A percentile compares a stretch with the other conserved stretches of the same genome.
Conservation (phyloP, 805 yeast species). For the Lachancea quebecensis region DNA sequence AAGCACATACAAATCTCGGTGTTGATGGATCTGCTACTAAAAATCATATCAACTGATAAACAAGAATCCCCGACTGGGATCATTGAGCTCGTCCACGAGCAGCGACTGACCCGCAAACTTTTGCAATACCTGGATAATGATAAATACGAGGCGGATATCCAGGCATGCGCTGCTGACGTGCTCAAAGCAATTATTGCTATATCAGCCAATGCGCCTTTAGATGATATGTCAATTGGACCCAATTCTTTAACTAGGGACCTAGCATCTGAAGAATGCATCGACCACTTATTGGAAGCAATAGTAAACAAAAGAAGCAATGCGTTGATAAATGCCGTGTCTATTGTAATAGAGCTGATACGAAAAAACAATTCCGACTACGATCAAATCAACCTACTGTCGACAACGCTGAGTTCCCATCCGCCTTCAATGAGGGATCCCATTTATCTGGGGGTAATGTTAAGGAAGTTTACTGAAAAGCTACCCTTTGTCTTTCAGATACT, state of each 20-base stretch:
- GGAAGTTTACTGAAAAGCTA: conserved; percentile 61
- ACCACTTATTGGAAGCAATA: conserved; percentile 63
- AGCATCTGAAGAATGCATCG: conserved; percentile 60
- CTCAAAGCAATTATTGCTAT: conserved; percentile 87
- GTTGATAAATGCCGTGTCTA: conserved; percentile 83
- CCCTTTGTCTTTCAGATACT: conserved; percentile 17
- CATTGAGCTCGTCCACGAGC: conserved; percentile 68
- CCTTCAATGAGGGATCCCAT: conserved; percentile 89
- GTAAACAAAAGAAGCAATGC: conserved; percentile 66
- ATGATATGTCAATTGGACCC: conserved; percentile 83
- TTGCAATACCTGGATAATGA: conserved; percentile 59
- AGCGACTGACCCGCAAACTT: conserved; percentile 61
- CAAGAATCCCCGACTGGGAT: conserved; percentile 85
- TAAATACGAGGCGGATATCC: conserved; percentile 53
- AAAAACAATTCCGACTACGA: conserved; percentile 96
- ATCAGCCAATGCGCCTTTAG: conserved; percentile 85
- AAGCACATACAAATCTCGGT: conserved; percentile 84
- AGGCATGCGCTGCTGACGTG: conserved; percentile 91
- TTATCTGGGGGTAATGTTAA: conserved; percentile 76
- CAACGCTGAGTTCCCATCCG: conserved; percentile 73
- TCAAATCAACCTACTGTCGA: conserved; percentile 65
- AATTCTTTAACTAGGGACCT: conserved; percentile 82
- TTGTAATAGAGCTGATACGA: conserved; percentile 86
- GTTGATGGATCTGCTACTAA: conserved; percentile 81
- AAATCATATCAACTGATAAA: conserved; percentile 88